Conservation (phyloP, 1,139 yeast species). For the Taphrina confusa region DNA sequence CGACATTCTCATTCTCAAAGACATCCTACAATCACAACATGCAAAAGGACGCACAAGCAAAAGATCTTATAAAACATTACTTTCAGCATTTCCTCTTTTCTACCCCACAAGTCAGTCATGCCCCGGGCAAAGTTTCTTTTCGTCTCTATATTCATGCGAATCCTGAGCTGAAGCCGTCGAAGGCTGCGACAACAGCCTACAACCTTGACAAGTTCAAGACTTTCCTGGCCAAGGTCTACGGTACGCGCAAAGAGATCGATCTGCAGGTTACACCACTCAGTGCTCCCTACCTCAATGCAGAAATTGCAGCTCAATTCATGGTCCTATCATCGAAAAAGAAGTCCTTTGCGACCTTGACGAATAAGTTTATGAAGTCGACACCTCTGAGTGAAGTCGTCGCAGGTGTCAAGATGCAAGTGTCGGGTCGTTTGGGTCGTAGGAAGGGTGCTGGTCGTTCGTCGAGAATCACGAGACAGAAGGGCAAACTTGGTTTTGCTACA, state of each 20-base stretch:
- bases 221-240: constrained; percentile 22
- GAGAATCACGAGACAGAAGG: constrained; percentile 28
- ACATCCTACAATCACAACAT: constrained; percentile 18
- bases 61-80: constrained; percentile 24
- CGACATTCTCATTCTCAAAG: constrained; percentile 26
- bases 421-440: constrained; percentile 29
- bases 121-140: constrained; percentile 27
- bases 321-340: constrained; percentile 30
- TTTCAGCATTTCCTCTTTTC: constrained; percentile 32
- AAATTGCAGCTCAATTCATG: constrained; percentile 29
- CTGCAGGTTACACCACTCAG: constrained; percentile 30
- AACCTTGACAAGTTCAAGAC: constrained; percentile 31
- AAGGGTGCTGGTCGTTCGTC: constrained; percentile 34
- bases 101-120: constrained; percentile 29
- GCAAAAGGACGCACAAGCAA: constrained; percentile 33
- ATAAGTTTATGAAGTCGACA: constrained; percentile 24
- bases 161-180: constrained; percentile 19
- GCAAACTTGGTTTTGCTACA: constrained; percentile 28
- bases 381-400: constrained; percentile 29
- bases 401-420: constrained; percentile 30
- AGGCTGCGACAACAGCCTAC: constrained; percentile 25
- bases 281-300: constrained; percentile 34
- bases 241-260: constrained; percentile 20
- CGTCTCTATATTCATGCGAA: constrained; percentile 26
- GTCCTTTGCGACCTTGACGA: constrained; percentile 26